A percentile compares a stretch with the other conserved stretches of the same genome.
Evolutionary conservation across 768 basidiomycete species (phyloP).

Genomic region (Boletus sensibilis): DNA sequence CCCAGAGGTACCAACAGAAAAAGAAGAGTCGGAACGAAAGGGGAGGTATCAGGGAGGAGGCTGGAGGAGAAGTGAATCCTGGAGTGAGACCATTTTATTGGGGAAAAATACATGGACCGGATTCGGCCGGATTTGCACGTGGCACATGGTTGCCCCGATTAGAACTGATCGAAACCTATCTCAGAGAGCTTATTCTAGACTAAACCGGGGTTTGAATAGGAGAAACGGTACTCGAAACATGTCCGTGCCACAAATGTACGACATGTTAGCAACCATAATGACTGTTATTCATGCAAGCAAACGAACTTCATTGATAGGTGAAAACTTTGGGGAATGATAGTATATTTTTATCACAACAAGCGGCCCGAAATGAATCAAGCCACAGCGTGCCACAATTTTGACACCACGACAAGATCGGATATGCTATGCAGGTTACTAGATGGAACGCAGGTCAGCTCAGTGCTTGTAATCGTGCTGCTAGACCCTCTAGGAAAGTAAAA

Average conservation of each 20-base stretch:
- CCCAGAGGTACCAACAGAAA: not conserved
- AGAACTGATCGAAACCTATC: not conserved
- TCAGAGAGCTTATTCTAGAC: not conserved
- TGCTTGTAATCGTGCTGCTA: conserved; percentile 51
- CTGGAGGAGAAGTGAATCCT: not conserved
- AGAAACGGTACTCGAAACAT: not conserved
- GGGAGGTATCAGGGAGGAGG: not conserved
- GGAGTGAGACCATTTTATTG: conserved; percentile 27
- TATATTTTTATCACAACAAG: not conserved
- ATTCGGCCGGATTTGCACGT: conserved; percentile 30
- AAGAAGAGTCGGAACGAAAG: not conserved
- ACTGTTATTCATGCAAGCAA: not conserved
- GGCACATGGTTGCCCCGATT: not conserved
- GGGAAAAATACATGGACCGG: conserved; percentile 22
- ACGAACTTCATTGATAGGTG: not conserved
- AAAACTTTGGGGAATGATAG: conserved; percentile 1
- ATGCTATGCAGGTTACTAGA: not conserved
- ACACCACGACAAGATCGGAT: not conserved
- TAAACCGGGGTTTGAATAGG: not conserved
- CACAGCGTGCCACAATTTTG: not conserved
- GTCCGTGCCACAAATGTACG: not conserved
- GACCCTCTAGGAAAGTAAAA: conserved; percentile 62
- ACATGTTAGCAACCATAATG: not conserved
- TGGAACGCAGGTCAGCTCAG: conserved; percentile 12
- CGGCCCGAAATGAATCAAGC: not conserved